phyloP scores from a whole-genome alignment of 495 filamentous ascomycete genomes.

The Trichoderma reesei region DNA sequence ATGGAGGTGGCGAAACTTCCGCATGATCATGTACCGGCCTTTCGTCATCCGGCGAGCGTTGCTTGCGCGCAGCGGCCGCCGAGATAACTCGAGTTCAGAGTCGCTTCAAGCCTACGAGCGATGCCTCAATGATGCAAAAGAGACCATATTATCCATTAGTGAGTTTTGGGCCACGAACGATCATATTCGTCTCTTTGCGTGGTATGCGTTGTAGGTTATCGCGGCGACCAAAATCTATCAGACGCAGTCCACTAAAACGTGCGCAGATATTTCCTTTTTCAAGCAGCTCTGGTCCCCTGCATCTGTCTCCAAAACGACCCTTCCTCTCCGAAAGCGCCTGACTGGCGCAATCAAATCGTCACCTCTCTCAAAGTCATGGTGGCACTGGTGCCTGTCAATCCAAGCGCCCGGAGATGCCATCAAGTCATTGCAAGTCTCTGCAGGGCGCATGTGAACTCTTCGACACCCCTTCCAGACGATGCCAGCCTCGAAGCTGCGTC shows the following conservation, averaged over 20 bases:
- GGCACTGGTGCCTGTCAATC: not conserved
- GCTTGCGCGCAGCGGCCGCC: slow-evolving; percentile 15
- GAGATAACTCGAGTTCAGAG: slow-evolving; percentile 11
- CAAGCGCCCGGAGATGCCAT: slow-evolving; percentile 8
- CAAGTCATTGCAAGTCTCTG: slow-evolving; percentile 6
- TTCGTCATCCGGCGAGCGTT: slow-evolving; percentile 42
- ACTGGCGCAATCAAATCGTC: slow-evolving; percentile 9
- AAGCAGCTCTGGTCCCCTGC: slow-evolving; percentile 10
- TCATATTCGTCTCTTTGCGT: slow-evolving; percentile 7
- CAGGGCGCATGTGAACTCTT: not conserved
- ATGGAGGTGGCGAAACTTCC: slow-evolving; percentile 44
- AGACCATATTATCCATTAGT: slow-evolving; percentile 12
- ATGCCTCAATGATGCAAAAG: slow-evolving; percentile 13
- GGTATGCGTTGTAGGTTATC: slow-evolving; percentile 11
- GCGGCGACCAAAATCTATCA: not conserved
- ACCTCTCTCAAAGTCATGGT: not conserved
- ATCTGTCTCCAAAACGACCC: not conserved
- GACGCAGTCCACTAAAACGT: not conserved
- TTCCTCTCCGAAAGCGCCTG: not conserved
- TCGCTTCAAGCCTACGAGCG: slow-evolving; percentile 11
- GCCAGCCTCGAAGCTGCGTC: not conserved
- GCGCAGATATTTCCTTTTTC: slow-evolving; percentile 12
- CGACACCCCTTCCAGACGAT: not conserved
- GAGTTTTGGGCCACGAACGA: not conserved
- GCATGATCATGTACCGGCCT: slow-evolving; percentile 43